Evolutionary conservation across 2,329 filamentous ascomycete species (phyloP), one percentile per base, ranked within the genome.

Genomic region (Huntiella decipiens): DNA sequence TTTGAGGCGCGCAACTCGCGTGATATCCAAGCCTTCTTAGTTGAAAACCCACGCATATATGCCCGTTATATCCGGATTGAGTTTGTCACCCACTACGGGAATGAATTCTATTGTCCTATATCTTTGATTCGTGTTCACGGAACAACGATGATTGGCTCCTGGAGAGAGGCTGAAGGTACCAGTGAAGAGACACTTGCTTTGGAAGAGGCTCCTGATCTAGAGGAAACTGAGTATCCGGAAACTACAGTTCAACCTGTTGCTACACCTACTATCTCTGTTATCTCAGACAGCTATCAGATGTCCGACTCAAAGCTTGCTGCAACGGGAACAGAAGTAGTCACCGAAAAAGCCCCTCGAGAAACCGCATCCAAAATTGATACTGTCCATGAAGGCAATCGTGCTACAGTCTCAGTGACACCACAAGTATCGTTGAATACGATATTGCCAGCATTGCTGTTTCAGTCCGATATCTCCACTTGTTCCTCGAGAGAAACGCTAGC

Each of bases 11-110:
- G 83, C 44, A 98, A 98, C 57, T 85, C 84, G 6, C 77, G 91
- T 44, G 86, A 94, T 53, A 84, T 98, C 32, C 91, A 98, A 60
- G 80, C 91, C 0, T 98, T 98, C 57, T 64, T 94, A 11, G 73
- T 98, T n/a, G 78, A 91, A 54, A 91, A 95, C 55, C 87, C 91
- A 1, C 76, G 91, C 51, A 96, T 96, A 41, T 98, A 86, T 82
- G 87, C 91, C 38, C 78, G 88, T 52, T 98, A 96, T 61, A 63
- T 98, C 37, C 77, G 85, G 17, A 77, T 98, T 49, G 91, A 98
- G 57, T 91, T 96, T 52, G 60, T 96, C 42, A 85, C 77, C 4
- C 88, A 98, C 58, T 98, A 88, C 59, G 91, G 91, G 6, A 93
- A 87, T 54, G 91, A 98, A 58, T 98, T 83, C 59, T 98, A 94